Conservation (phyloP, 768 basidiomycete genomes). For the Naganishia friedmannii region DNA sequence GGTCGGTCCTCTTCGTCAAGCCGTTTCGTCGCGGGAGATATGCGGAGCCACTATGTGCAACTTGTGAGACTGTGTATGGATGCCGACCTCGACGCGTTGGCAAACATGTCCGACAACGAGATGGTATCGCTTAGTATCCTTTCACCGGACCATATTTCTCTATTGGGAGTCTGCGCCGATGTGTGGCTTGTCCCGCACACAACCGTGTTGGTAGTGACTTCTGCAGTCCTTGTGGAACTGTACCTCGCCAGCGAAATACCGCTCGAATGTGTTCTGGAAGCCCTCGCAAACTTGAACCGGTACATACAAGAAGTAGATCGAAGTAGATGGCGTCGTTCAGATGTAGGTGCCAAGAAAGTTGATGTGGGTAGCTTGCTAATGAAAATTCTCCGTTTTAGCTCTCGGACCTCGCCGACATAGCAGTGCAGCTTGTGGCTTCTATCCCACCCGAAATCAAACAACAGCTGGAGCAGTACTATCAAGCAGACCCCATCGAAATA, state of each 20-base stretch:
- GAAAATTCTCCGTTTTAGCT: slow-evolving; percentile 30
- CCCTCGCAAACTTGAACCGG: slow-evolving; percentile 68
- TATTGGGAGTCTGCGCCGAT: slow-evolving; percentile 81
- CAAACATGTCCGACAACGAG: slow-evolving; percentile 79
- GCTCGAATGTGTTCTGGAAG: slow-evolving; percentile 90
- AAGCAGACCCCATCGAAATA: slow-evolving; percentile 11
- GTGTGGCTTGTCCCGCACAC: slow-evolving; percentile 85
- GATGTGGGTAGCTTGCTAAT: slow-evolving; percentile 25
- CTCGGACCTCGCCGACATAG: slow-evolving; percentile 11
- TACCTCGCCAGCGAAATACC: slow-evolving; percentile 89
- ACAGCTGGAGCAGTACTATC: slow-evolving; percentile 23
- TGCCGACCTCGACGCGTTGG: slow-evolving; percentile 82
- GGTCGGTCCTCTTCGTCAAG: slow-evolving; percentile 77
- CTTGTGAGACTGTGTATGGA: slow-evolving; percentile 78
- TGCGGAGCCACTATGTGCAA: slow-evolving; percentile 67
- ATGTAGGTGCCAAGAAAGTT: slow-evolving; percentile 62
- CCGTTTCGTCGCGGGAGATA: slow-evolving; percentile 45
- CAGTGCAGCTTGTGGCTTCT: not conserved
- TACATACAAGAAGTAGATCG: slow-evolving; percentile 68
- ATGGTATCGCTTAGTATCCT: slow-evolving; percentile 93
- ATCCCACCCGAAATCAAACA: slow-evolving; percentile 5
- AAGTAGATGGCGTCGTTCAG: slow-evolving; percentile 73
- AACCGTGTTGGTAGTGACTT: slow-evolving; percentile 74
- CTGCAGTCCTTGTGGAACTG: slow-evolving; percentile 74
- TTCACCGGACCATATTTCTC: slow-evolving; percentile 69